These are phyloP conservation scores for Starmera caribaea DNA, from an alignment of 805 yeast species.

Conservation along the genomic window DNA sequence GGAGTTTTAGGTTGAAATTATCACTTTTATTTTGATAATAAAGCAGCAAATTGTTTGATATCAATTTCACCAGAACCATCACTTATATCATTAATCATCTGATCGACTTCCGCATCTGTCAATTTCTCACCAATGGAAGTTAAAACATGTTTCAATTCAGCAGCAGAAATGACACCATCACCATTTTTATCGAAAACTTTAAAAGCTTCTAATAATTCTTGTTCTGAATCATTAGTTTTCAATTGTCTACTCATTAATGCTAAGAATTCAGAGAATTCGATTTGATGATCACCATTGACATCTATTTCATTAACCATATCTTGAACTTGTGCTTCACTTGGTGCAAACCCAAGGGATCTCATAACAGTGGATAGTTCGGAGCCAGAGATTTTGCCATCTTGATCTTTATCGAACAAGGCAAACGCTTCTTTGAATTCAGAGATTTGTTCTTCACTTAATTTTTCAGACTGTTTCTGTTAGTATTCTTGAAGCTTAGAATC, in stretches of 20 bases:
- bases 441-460: conserved; percentile 92
- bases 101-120: conserved; percentile 94
- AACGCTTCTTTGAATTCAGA: conserved; percentile 97
- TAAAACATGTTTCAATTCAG: conserved; percentile 92
- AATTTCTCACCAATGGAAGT: conserved; percentile 96
- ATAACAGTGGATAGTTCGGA: conserved; percentile 95
- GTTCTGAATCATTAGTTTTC: conserved; percentile 95
- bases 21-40: conserved; percentile 55
- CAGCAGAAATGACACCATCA: conserved; percentile 93
- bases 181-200: conserved; percentile 94
- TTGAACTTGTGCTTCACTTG: conserved; percentile 90
- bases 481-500: not conserved
- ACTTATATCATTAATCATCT: conserved; percentile 93
- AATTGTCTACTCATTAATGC: conserved; percentile 79
- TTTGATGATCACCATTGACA: conserved; percentile 85
- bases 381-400: conserved; percentile 94
- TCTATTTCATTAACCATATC: conserved; percentile 98
- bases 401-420: conserved; percentile 91
- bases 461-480: conserved; percentile 39
- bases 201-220: conserved; percentile 95
- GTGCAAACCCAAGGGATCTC: conserved; percentile 98
- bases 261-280: conserved; percentile 73
- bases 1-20: not conserved
- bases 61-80: conserved; percentile 97
- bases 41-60: conserved; percentile 91